Base-by-base conservation (phyloP, 441 rosid species). In the Pelargonium myrrhifolium region DNA sequence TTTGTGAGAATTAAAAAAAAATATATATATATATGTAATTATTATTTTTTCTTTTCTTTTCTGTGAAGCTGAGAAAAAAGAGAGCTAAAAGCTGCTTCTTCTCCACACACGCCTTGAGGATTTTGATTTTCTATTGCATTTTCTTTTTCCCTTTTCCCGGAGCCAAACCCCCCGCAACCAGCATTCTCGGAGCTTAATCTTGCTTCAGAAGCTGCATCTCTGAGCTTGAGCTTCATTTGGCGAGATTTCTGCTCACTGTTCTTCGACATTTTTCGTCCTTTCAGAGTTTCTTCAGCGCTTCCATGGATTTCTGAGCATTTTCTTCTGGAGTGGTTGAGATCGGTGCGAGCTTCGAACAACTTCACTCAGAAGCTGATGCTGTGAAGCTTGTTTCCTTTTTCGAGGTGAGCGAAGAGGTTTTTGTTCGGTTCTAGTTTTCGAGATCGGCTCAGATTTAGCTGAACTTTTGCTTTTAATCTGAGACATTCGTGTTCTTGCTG, bases 61-160 rank as follows among this genome's bases (percentile, higher is more conserved):
- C 39, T 68, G 24, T 75, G 81, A 75, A 77, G 77, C 80, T 74
- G 71, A 83, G 74, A 37, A 62, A 61, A 55, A 49, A 24, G n/a
- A 26, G 24, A 68, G 65, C 31, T 53, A 37, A 66, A 75, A 78
- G 81, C 87, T 79, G 85, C 76, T 62, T 60, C 81, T 81, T 70
- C 83, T 82, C 75, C 60, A 18, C 80, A 53, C 79, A 78, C 75
- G 74, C 79, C 65, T 79, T 65, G 72, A n/a, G 60, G 37, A 31
- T 31, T 31, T 31, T 31, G 73, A 76, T 73, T 74, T 79, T 76
- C 78, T 64, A 70, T 73, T 74, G 37, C 66, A 39, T 59, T 67
- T 56, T 73, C 65, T 63, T 64, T 65, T 71, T 40, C 68, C 42
- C 72, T 79, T 68, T 70, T 81, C 69, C 68, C 49, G 78, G 68